Evolutionary conservation across 257 asterid species (phyloP), one percentile per base, ranked within the genome.

Genomic region (Lycium ferocissimum): DNA sequence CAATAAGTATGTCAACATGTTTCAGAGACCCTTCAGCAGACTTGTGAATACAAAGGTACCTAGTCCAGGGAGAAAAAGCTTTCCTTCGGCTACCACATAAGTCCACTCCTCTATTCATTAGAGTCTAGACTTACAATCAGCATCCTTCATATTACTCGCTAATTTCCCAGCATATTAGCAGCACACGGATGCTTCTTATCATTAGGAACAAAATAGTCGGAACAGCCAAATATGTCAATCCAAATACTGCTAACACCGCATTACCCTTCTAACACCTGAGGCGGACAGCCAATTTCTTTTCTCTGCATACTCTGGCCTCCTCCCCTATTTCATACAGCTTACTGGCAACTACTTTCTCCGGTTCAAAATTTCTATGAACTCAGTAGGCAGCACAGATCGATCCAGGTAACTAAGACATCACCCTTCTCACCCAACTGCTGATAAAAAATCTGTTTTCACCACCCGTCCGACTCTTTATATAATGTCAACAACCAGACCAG

Each of bases 381-480:
- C 72, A 89, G 93, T 98, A 94, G 35, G 97, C 92, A 56, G 94
- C 90, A 63, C 93, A 94, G 12, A 94, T 90, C 10, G 98, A 93
- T 73, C 95, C 99, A 98, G 95, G 94, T 43, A 92, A 88, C 96
- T 59, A 87, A 59, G 20, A 85, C 85, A 78, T 90, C 86, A 40
- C 92, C 92, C 76, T 91, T 90, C 67, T 88, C 87, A 11, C 92
- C 94, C 91, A 96, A 66, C 63, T 62, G 86, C 67, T 79, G 87
- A 66, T 92, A 89, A 92, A 51, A 89, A 8, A 73, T 89, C 91
- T 2, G 97, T 98, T 82, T 96, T 96, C 12, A 78, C 86, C 57
- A 94, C 91, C 89, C 95, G 88, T 85, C 98, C 94, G 51, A 89
- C 95, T 91, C 97, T 88, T 86, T 97, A 97, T 38, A 95, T 85